phyloP scores from a whole-genome alignment of 768 basidiomycete species.

The Trichaptum fuscoviolaceum region DNA sequence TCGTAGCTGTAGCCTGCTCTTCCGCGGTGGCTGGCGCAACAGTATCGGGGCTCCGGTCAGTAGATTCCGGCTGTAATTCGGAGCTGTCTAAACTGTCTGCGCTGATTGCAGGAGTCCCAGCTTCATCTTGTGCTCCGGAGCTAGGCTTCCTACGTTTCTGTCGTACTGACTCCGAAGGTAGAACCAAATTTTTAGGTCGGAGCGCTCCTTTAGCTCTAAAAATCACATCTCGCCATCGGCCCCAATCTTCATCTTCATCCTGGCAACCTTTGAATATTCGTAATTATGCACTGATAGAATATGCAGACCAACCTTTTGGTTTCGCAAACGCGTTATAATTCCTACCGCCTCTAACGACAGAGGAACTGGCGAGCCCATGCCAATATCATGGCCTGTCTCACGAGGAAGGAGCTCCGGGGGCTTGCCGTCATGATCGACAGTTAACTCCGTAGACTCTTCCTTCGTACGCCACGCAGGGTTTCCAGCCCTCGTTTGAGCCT shows the following conservation, averaged over 20 bases:
- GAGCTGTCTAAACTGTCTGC: neutral
- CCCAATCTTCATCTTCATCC: slow-evolving; percentile 88
- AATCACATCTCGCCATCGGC: slow-evolving; percentile 81
- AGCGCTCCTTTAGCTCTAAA: slow-evolving; percentile 70
- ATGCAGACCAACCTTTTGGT: slow-evolving; percentile 60
- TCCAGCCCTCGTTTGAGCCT: neutral
- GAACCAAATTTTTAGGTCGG: slow-evolving; percentile 23
- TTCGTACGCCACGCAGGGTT: neutral
- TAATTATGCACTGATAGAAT: slow-evolving; percentile 3
- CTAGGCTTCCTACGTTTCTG: slow-evolving; percentile 22
- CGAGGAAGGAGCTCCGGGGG: slow-evolving; percentile 57
- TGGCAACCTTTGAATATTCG: slow-evolving; percentile 19
- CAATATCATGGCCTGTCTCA: slow-evolving; percentile 83
- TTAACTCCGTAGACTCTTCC: neutral
- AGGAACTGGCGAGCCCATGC: slow-evolving; percentile 81
- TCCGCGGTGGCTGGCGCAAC: neutral
- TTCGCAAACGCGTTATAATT: slow-evolving; percentile 73
- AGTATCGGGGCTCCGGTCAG: neutral
- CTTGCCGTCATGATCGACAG: slow-evolving; percentile 7
- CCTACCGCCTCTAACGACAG: slow-evolving; percentile 71
- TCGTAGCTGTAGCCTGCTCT: neutral
- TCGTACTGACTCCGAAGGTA: neutral
- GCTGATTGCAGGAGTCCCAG: neutral
- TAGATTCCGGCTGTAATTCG: neutral
- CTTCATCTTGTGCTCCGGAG: slow-evolving; percentile 21